A percentile compares a stretch with the other conserved stretches of the same genome.
Evolutionary conservation across 148 eudicot species (phyloP).

Genomic region (Suaeda aralocaspica): DNA sequence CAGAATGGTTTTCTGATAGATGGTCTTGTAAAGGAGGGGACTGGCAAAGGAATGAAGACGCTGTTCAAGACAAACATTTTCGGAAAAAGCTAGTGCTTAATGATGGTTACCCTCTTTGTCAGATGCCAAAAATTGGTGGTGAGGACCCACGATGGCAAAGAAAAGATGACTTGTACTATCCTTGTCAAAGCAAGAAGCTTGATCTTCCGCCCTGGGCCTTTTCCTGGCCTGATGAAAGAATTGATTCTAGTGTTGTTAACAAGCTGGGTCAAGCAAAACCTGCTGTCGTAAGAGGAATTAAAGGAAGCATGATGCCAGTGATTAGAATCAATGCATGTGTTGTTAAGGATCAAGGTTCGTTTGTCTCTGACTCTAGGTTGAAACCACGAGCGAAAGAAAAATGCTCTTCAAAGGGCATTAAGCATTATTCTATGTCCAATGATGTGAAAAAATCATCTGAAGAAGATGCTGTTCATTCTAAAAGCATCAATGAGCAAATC

Average conservation of each 20-base stretch:
- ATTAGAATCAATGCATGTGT: constrained; percentile 91
- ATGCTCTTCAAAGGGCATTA: constrained; percentile 48
- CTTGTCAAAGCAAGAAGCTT: constrained; percentile 59
- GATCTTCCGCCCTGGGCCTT: constrained; percentile 90
- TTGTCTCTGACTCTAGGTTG: constrained; percentile 59
- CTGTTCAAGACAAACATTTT: constrained; percentile 47
- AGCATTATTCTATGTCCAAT: constrained; percentile 40
- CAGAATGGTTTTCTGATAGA: constrained; percentile 55
- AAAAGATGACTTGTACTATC: constrained; percentile 72
- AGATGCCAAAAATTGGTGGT: constrained; percentile 69
- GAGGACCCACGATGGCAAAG: constrained; percentile 81
- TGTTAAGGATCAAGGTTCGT: constrained; percentile 79
- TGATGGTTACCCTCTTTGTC: constrained; percentile 90
- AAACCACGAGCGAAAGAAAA: constrained; percentile 70
- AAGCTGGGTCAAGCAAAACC: constrained; percentile 50
- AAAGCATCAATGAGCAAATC: constrained; percentile 40
- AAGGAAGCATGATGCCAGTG: constrained; percentile 81
- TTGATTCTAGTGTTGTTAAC: constrained; percentile 41
- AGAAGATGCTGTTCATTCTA: constrained; percentile 44
- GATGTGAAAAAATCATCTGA: constrained; percentile 56
- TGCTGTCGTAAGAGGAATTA: constrained; percentile 52
- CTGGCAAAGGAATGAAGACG: constrained; percentile 86
- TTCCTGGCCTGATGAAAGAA: constrained; percentile 63
- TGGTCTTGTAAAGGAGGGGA: constrained; percentile 96
- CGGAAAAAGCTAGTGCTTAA: constrained; percentile 74